Conservation (phyloP, 2,329 filamentous ascomycete genomes). For the Fusarium pseudoanthophilum region DNA sequence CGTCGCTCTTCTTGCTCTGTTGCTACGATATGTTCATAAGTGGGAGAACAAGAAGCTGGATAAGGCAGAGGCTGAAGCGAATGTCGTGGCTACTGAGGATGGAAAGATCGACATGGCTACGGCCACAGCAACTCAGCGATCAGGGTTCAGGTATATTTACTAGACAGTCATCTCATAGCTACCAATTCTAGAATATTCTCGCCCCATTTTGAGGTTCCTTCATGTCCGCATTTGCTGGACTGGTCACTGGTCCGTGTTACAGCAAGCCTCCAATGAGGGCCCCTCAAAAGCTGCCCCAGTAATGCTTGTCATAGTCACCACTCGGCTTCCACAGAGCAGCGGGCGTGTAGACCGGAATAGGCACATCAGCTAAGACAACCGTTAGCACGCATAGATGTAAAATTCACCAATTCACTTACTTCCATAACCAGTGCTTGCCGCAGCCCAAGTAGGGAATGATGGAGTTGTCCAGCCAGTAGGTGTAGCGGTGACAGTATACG, state of each 20-base stretch:
- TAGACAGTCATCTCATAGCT: accelerated
- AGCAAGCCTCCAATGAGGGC: too few relatives aligned
- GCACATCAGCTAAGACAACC: neutral
- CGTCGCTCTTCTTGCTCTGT: slow-evolving; percentile 64
- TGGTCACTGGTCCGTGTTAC: too few relatives aligned
- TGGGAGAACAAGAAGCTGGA: slow-evolving; percentile 72
- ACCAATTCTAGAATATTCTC: accelerated
- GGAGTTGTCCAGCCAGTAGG: neutral
- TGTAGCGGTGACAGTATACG: neutral
- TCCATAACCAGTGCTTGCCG: neutral
- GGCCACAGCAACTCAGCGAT: neutral
- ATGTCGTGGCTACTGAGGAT: neutral
- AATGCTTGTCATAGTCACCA: neutral
- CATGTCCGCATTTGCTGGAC: too few relatives aligned
- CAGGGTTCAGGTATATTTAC: slow-evolving; percentile 35
- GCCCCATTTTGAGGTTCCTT: too few relatives aligned
- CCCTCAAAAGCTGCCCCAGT: neutral
- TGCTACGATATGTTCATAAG: slow-evolving; percentile 63
- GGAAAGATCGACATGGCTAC: neutral
- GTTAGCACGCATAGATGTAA: neutral
- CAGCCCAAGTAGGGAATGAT: neutral
- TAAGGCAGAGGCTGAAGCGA: slow-evolving; percentile 49
- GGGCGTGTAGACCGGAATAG: neutral
- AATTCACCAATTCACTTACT: neutral
- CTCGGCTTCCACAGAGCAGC: neutral